A percentile compares a stretch with the other conserved stretches of the same genome.
Conservation (phyloP, 2,329 filamentous ascomycete species). For the Venturia asperata region DNA sequence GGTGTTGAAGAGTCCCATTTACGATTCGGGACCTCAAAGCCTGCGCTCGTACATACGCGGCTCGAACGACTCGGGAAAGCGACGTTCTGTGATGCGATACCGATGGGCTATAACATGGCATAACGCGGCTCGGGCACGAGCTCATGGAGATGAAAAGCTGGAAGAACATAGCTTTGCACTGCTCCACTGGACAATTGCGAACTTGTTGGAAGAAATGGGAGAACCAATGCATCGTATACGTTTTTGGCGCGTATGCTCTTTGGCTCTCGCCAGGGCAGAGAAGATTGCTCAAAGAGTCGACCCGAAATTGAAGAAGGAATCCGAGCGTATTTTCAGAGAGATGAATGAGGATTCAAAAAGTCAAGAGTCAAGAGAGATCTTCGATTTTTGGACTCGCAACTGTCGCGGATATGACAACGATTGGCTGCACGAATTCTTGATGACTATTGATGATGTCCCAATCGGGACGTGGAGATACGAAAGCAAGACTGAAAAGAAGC, state of each 20-base stretch:
- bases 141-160: neutral
- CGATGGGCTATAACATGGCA: neutral
- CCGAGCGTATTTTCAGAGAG: neutral
- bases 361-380: neutral
- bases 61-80: neutral
- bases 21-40: too few species aligned
- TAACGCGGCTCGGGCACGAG: neutral
- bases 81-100: neutral
- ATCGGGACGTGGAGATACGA: neutral
- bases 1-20: neutral
- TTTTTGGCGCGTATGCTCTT: neutral
- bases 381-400: neutral
- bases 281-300: neutral
- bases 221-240: neutral
- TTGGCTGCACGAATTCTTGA: neutral
- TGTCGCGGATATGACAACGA: neutral
- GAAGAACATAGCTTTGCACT: neutral
- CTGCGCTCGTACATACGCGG: too few species aligned
- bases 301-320: neutral
- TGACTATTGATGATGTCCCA: neutral
- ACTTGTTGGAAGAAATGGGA: neutral
- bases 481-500: neutral
- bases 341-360: too few species aligned
- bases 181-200: neutral
- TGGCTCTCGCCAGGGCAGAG: neutral